These are phyloP conservation scores for Parascedosporium putredinis DNA, from an alignment of 2,329 filamentous ascomycete species.

Conservation along the genomic window DNA sequence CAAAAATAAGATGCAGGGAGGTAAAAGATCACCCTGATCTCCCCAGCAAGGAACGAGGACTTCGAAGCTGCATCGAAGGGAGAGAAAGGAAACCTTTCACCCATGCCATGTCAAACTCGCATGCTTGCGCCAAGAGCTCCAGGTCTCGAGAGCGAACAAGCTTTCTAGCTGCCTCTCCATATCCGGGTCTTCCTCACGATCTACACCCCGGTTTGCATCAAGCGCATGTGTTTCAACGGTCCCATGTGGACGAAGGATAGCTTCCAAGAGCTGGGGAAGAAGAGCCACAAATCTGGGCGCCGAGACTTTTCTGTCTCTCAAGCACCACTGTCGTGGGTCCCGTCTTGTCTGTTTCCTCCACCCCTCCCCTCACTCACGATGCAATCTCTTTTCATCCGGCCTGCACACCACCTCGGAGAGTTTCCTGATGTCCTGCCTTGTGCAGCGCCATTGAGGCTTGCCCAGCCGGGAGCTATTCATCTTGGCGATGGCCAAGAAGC, in stretches of 20 bases:
- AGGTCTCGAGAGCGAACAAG: too few species aligned
- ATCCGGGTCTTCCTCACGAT: too few species aligned
- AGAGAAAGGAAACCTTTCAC: too few species aligned
- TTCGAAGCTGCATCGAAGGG: too few species aligned
- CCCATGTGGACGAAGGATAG: not conserved
- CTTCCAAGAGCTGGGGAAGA: not conserved
- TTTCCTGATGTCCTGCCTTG: not conserved
- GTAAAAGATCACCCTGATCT: too few species aligned
- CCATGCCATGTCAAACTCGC: too few species aligned
- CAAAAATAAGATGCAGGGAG: too few species aligned
- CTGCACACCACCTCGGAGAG: not conserved
- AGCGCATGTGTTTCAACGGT: not conserved
- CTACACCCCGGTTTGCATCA: not conserved
- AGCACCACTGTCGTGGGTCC: not conserved
- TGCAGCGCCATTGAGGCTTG: not conserved
- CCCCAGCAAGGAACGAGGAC: too few species aligned
- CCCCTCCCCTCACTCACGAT: not conserved
- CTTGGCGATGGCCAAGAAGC: not conserved
- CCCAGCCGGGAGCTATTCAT: not conserved
- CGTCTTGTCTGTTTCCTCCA: too few species aligned
- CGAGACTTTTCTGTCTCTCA: not conserved
- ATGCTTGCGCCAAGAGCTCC: too few species aligned
- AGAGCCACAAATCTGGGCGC: constrained; percentile 1
- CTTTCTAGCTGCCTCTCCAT: too few species aligned
- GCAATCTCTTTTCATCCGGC: not conserved